A percentile compares a stretch with the other conserved stretches of the same genome.
phyloP scores from a whole-genome alignment of 306 rosid species.

The Lathyrus sativus region DNA sequence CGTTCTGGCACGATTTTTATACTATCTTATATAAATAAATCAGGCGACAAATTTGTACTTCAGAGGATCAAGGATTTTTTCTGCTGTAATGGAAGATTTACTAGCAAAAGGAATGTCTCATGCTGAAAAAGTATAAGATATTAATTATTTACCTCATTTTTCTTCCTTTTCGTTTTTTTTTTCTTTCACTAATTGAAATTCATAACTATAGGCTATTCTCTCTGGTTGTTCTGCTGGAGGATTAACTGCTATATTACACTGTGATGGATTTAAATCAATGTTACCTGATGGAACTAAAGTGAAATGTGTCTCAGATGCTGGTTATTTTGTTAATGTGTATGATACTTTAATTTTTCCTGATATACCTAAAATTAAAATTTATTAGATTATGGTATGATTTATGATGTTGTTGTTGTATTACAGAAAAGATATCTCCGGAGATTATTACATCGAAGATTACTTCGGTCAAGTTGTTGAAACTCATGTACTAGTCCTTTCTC shows the following conservation, averaged over 20 bases:
- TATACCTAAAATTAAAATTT: background rate
- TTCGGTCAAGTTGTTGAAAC: conserved; percentile 64
- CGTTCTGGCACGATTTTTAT: conserved; percentile 13
- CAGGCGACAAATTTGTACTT: conserved; percentile 73
- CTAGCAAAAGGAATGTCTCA: conserved; percentile 70
- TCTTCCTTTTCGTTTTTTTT: background rate
- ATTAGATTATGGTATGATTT: conserved; percentile 11
- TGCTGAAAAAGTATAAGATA: conserved; percentile 62
- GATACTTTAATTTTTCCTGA: conserved; percentile 28
- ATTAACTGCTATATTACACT: conserved; percentile 73
- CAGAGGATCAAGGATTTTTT: conserved; percentile 80
- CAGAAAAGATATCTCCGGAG: conserved; percentile 79
- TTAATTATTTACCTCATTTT: background rate
- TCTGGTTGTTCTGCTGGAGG: conserved; percentile 96
- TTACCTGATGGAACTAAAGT: conserved; percentile 59
- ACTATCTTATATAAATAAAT: conserved; percentile 2
- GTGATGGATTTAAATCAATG: conserved; percentile 63
- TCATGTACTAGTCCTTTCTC: conserved; percentile 55
- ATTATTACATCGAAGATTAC: conserved; percentile 47
- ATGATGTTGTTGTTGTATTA: conserved; percentile 11
- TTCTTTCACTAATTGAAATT: conserved; percentile 9
- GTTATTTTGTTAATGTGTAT: conserved; percentile 74
- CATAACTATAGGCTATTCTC: conserved; percentile 65
- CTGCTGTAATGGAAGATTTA: conserved; percentile 58
- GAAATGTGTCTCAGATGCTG: conserved; percentile 87